Evolutionary conservation across 2,329 filamentous ascomycete species (phyloP).

Genomic region (Arthrobotrys entomopaga): DNA sequence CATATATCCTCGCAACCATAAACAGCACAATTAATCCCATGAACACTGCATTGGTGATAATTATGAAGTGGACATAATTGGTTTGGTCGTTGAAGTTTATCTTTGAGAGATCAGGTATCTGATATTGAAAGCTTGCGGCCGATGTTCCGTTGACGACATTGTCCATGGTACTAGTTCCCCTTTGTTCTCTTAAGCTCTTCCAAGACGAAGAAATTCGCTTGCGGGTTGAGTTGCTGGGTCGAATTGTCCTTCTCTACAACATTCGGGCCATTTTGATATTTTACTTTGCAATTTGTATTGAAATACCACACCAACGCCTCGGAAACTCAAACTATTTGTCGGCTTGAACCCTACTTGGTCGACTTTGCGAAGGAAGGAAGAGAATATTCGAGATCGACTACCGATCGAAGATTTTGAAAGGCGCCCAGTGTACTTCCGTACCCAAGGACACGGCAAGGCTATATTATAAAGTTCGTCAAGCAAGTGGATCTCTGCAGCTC

Average conservation of each 20-base stretch:
- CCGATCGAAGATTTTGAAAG: neutral
- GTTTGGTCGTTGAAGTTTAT: constrained; percentile 51
- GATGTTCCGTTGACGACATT: constrained; percentile 34
- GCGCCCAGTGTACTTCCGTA: neutral
- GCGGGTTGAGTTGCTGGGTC: neutral
- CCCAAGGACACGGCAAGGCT: neutral
- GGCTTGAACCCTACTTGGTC: neutral
- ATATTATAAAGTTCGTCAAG: constrained; percentile 17
- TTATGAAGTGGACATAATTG: constrained; percentile 36
- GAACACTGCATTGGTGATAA: constrained; percentile 41
- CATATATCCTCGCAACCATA: constrained; percentile 50
- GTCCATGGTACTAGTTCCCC: constrained; percentile 37
- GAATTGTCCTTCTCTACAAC: constrained; percentile 20
- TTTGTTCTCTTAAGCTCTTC: neutral
- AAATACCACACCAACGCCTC: neutral
- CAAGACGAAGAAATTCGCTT: too few relatives aligned
- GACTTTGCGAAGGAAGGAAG: neutral
- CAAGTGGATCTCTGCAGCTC: constrained; percentile 18
- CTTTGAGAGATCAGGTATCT: constrained; percentile 46
- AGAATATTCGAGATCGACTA: neutral
- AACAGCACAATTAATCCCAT: constrained; percentile 52
- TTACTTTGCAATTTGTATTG: too few relatives aligned
- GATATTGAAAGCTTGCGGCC: constrained; percentile 49
- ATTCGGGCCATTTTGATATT: constrained; percentile 19
- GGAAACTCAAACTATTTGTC: neutral